These are phyloP conservation scores for Irpex sp. DNA, from an alignment of 1,284 basidiomycete species.

Conservation along the genomic window DNA sequence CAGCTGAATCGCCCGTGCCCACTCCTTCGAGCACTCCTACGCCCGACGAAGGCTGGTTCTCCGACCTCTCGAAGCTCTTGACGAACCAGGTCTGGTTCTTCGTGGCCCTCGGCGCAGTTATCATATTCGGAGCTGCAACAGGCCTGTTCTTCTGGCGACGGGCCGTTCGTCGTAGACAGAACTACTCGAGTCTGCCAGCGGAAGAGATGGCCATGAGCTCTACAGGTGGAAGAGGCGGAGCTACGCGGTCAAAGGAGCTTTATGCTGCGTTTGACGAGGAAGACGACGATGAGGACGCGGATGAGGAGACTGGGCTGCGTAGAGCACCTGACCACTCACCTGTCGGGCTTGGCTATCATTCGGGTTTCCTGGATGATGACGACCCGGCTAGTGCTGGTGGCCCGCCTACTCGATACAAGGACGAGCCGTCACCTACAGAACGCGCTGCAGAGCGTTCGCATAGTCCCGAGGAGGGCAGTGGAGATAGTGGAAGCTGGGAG, in stretches of 20 bases:
- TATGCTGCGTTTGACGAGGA: constrained; percentile 92
- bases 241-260: constrained; percentile 71
- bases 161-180: constrained; percentile 43
- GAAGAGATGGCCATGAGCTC: constrained; percentile 77
- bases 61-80: constrained; percentile 75
- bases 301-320: constrained; percentile 61
- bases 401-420: constrained; percentile 44
- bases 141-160: constrained; percentile 73
- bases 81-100: constrained; percentile 84
- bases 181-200: constrained; percentile 67
- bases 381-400: constrained; percentile 41
- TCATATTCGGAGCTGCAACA: constrained; percentile 64
- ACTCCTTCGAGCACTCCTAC: constrained; percentile 47
- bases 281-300: constrained; percentile 69
- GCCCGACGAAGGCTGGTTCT: constrained; percentile 85
- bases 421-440: constrained; percentile 44
- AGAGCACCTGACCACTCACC: constrained; percentile 20
- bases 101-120: constrained; percentile 66
- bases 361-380: constrained; percentile 66
- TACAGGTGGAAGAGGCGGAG: constrained; percentile 34
- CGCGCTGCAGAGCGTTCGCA: constrained; percentile 28
- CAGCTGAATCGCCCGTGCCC: constrained; percentile 22
- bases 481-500: constrained; percentile 61
- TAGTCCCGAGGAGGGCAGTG: constrained; percentile 36
- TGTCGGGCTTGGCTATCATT: constrained; percentile 46